phyloP scores from a whole-genome alignment of 768 basidiomycete species.

The Xanthoconium stramineum region DNA sequence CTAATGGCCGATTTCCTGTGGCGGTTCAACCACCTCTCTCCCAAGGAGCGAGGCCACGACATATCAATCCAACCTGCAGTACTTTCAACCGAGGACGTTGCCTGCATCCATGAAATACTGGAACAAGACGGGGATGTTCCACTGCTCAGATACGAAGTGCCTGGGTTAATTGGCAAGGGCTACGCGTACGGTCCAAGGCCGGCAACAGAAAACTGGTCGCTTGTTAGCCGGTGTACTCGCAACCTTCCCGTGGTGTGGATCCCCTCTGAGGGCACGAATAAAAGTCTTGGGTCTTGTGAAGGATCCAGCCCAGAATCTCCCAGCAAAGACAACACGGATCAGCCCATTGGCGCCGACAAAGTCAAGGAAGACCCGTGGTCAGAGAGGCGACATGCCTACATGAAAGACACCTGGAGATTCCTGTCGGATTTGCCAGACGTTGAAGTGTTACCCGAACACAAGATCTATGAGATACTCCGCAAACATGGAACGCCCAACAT shows the following conservation, averaged over 20 bases:
- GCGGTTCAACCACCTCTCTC: neutral
- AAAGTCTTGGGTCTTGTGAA: no score
- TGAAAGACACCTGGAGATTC: constrained; percentile 8
- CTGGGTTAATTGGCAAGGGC: neutral
- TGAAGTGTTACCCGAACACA: neutral
- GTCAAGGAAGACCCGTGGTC: neutral
- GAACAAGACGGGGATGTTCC: neutral
- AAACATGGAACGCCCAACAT: neutral
- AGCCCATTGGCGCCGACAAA: neutral
- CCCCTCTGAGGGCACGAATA: neutral
- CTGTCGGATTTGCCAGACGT: neutral
- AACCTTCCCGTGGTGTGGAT: neutral
- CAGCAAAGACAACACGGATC: no score
- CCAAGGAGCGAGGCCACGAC: neutral
- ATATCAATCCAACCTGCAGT: neutral
- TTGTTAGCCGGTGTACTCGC: neutral
- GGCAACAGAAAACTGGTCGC: neutral
- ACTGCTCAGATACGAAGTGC: no score
- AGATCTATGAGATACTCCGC: neutral
- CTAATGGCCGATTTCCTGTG: neutral
- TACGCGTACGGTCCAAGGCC: neutral
- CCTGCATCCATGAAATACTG: neutral
- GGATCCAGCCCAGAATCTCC: no score
- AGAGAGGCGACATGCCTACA: neutral
- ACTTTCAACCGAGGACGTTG: neutral